Evolutionary conservation across 352 stramenopile species (phyloP), one percentile per base, ranked within the genome.

Genomic region (Phytophthora quininea): DNA sequence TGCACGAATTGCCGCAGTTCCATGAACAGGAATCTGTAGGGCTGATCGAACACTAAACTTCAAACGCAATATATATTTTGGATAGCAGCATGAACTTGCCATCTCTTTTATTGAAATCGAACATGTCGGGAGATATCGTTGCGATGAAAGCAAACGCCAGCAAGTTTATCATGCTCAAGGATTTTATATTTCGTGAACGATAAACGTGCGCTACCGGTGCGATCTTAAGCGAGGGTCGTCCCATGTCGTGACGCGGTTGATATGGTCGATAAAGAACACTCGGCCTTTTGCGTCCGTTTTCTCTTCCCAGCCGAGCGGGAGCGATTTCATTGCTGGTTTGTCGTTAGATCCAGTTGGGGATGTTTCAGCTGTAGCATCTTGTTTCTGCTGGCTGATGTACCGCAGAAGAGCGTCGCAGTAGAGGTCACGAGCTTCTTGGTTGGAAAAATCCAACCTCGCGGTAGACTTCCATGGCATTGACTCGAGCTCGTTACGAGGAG

Each of bases 171-270:
- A 24, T 24, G 19, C 19, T 24, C 19, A 24, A 24, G 19, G 19
- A 24, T 24, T 24, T 24, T 24, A 54, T 42, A 37, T 27, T 19
- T 54, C 32, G 48, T 24, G 32, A 33, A 8, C 29, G 30, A 45
- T 24, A 24, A 24, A 24, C 19, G 19, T 24, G 19, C 19, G 15
- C 12, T 73, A 73, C 24, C 53, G 14, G 63, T 62, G 10, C 53
- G 24, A 42, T 11, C 19, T 66, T 35, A 69, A 46, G 19, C 84
- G 74, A 1, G 84, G 84, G 48, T 92, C 84, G 1, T 71, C 74
- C 86, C 86, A 92, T 12, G 86, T 94, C 3, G 84, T 94, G 51
- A 82, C 58, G 27, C 82, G 78, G 55, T 88, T 89, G 65, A 90
- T 82, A 67, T 94, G 86, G 56, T 92, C 86, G 54, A 94, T 79